phyloP scores from a whole-genome alignment of 2,329 filamentous ascomycete genomes.

The Hypoxylon sp. region DNA sequence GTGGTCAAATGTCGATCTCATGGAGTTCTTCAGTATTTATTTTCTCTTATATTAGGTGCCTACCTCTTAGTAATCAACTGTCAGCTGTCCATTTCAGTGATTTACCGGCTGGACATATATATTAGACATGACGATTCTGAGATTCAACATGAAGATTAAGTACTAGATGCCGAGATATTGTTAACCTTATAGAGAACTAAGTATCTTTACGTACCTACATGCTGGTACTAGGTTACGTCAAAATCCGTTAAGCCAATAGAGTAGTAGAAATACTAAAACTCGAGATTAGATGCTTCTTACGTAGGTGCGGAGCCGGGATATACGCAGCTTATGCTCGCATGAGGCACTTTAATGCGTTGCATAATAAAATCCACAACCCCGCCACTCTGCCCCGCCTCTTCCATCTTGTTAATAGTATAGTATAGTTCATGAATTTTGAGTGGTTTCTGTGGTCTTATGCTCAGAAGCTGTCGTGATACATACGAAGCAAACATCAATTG shows the following conservation, averaged over 20 bases:
- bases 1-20: not conserved
- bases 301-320: not conserved
- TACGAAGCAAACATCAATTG: slow-evolving; percentile 5
- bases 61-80: not conserved
- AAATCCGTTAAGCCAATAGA: not conserved
- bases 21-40: not conserved
- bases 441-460: not conserved
- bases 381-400: slow-evolving; percentile 26
- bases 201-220: too few relatives aligned
- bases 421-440: not conserved
- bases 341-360: slow-evolving; percentile 1
- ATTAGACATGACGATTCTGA: not conserved
- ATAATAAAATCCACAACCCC: slow-evolving; percentile 26
- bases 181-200: not conserved
- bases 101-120: not conserved
- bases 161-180: too few relatives aligned
- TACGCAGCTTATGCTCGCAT: slow-evolving; percentile 3
- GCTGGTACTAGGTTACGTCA: not conserved
- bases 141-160: not conserved
- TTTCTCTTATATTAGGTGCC: not conserved
- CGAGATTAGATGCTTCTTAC: not conserved
- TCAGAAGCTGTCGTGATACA: not conserved
- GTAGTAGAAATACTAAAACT: not conserved
- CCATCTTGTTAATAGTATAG: slow-evolving; percentile 3
- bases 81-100: not conserved